Percentiles rank a stretch among this genome's conserved stretches.
Conservation (phyloP, 2,329 filamentous ascomycete genomes). For the Claviceps sp. region DNA sequence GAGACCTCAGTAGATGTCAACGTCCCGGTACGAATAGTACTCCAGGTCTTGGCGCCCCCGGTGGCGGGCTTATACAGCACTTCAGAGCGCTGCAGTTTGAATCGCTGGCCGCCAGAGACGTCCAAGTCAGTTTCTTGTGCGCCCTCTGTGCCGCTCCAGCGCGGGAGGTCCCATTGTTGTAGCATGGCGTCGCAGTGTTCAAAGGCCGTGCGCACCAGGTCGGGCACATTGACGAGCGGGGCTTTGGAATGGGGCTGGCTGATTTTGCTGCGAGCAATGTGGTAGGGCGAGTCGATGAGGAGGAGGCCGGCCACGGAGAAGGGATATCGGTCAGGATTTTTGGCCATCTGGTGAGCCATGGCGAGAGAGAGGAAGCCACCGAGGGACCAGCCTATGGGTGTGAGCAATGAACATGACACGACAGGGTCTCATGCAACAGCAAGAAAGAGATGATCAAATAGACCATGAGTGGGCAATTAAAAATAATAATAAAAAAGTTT, state of each 20-base stretch:
- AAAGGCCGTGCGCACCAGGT: constrained; percentile 16
- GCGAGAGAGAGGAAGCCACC: constrained; percentile 15
- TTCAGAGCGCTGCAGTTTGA: constrained; percentile 8
- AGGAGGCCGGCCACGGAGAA: constrained; percentile 15
- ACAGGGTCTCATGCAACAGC: neutral
- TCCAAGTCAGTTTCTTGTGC: constrained; percentile 7
- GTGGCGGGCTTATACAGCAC: constrained; percentile 12
- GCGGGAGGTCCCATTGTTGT: constrained; percentile 15
- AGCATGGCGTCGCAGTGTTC: constrained; percentile 19
- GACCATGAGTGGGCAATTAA: too few relatives aligned
- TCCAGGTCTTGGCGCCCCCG: constrained; percentile 8
- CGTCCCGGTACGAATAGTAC: neutral
- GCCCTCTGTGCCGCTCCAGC: constrained; percentile 11
- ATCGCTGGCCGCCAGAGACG: constrained; percentile 7
- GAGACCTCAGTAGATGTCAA: neutral
- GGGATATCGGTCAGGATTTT: constrained; percentile 9
- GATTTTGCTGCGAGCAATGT: constrained; percentile 11
- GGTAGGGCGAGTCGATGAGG: constrained; percentile 17
- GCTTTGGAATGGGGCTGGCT: constrained; percentile 8
- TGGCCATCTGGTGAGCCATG: constrained; percentile 14
- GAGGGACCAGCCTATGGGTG: constrained; percentile 16
- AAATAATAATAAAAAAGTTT: too few relatives aligned
- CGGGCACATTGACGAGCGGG: constrained; percentile 11
- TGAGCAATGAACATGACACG: neutral
- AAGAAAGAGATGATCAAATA: neutral